These are phyloP conservation scores for Aspergillus hancockii DNA, from an alignment of 495 filamentous ascomycete species.

Conservation along the genomic window DNA sequence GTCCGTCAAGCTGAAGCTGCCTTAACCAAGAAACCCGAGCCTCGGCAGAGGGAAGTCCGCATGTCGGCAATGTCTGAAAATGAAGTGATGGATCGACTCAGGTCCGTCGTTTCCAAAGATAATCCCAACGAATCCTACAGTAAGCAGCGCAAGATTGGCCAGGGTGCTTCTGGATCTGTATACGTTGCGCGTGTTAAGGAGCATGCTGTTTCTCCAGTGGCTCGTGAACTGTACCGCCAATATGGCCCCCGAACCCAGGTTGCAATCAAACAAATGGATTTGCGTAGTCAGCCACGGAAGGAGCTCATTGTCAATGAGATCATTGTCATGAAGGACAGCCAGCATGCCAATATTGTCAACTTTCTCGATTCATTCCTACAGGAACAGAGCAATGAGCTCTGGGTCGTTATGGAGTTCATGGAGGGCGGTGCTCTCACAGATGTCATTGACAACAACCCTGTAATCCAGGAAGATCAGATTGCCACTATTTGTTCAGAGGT, in stretches of 20 bases:
- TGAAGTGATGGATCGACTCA: constrained; percentile 93
- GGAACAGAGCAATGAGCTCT: constrained; percentile 88
- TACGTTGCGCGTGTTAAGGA: constrained; percentile 95
- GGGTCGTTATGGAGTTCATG: constrained; percentile 99
- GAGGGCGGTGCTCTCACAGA: constrained; percentile 96
- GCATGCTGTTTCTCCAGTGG: constrained; percentile 63
- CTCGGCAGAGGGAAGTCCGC: constrained; percentile 84
- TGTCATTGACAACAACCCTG: constrained; percentile 94
- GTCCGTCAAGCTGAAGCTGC: constrained; percentile 82
- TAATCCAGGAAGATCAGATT: constrained; percentile 93
- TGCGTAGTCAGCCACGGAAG: constrained; percentile 94
- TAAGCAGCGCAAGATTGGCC: constrained; percentile 99
- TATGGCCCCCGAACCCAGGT: constrained; percentile 78
- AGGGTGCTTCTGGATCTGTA: constrained; percentile 95
- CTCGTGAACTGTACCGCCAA: constrained; percentile 64
- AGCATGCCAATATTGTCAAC: constrained; percentile 97
- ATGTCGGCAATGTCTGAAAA: constrained; percentile 97
- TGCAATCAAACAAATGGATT: constrained; percentile 99
- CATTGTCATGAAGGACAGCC: constrained; percentile 99
- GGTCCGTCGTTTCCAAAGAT: constrained; percentile 89
- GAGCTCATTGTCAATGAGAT: constrained; percentile 99
- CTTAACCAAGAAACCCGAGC: constrained; percentile 69
- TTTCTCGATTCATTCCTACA: constrained; percentile 96
- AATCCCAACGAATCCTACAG: constrained; percentile 90
- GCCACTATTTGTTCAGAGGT: constrained; percentile 97